Base-by-base conservation (phyloP, 2,329 filamentous ascomycete genomes). In the Cladosporium sp. region DNA sequence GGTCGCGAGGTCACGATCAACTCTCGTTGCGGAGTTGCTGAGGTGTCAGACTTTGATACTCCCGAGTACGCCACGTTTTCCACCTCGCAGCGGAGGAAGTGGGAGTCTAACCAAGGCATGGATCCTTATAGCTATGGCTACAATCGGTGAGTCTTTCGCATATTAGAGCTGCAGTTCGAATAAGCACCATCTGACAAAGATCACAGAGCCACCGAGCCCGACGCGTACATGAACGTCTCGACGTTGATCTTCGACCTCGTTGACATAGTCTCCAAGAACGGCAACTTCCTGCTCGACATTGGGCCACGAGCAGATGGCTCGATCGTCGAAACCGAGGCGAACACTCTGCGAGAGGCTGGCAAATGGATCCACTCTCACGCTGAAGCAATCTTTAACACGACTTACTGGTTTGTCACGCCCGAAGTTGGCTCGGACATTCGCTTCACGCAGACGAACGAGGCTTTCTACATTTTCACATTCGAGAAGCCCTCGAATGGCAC, bases 101-200 rank as follows among this genome's bases (percentile, higher is more conserved):
- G 82, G 82, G 83, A 85, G 68, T 78, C 71, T 36, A 85, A 79
- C 68, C 75, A 75, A 45, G 83, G 83, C 37, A 82, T 86, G 79
- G 83, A 85, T 63, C 82, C 83, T 0, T 84, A 75, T 63, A 77
- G 73, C 60, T 85, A 85, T 62, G 82, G 82, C 4, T 85, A 80
- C 69, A 85, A 86, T 64, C 72, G 28, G 45, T 35, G 9, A 48
- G 45, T 35, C 10, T 20, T 25, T 22, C 44, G 51, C 28, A n/a
- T n/a, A n/a, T n/a, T 19, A 10, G 28, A 48, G 17, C 25, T 35
- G 19, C 19, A 10, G 34, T 3, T 20, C 24, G 10, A 17, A 13
- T 17, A 15, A 48, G 5, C 28, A 19, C 3, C 13, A 48, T n/a
- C 45, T 48, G 10, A 48, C 28, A 25, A 20, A 17, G 3, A 7